Evolutionary conservation across 768 basidiomycete genomes (phyloP).

Genomic region (Mycena filopes): DNA sequence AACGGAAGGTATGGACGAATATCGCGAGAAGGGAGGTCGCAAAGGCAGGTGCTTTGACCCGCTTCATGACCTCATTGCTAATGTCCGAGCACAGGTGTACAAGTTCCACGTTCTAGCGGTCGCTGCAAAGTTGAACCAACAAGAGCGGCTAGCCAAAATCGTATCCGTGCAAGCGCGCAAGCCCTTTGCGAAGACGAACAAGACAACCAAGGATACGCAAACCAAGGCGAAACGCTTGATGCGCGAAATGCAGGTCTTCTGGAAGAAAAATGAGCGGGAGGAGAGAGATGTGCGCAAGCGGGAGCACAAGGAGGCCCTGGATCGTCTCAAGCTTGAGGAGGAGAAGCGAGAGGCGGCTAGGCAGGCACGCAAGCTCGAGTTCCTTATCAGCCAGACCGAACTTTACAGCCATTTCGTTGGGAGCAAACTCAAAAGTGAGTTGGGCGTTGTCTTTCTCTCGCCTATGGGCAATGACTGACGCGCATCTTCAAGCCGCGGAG

Average conservation of each 20-base stretch:
- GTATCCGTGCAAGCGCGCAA: conserved; percentile 82
- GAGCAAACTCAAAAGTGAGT: conserved; percentile 90
- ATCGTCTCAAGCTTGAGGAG: conserved; percentile 89
- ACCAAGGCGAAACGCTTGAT: conserved; percentile 88
- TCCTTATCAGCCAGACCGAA: conserved; percentile 98
- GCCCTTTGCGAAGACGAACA: conserved; percentile 78
- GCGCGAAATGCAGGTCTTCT: conserved; percentile 97
- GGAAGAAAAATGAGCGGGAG: conserved; percentile 98
- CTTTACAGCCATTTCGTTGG: conserved; percentile 99
- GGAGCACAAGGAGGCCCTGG: conserved; percentile 93
- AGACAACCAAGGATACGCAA: conserved; percentile 84
- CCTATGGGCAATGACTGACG: conserved; percentile 27
- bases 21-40: conserved; percentile 87
- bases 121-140: conserved; percentile 72
- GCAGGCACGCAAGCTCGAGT: conserved; percentile 96
- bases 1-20: conserved; percentile 90
- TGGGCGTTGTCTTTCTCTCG: not conserved
- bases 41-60: conserved; percentile 61
- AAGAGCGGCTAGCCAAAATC: conserved; percentile 80
- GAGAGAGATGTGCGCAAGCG: conserved; percentile 92
- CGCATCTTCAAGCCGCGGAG: conserved; percentile 68
- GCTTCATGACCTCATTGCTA: not conserved
- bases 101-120: conserved; percentile 78
- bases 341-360: conserved; percentile 94
- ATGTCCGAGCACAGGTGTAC: conserved; percentile 67